Evolutionary conservation across 805 yeast genomes (phyloP).

Genomic region (Candida ovalis): DNA sequence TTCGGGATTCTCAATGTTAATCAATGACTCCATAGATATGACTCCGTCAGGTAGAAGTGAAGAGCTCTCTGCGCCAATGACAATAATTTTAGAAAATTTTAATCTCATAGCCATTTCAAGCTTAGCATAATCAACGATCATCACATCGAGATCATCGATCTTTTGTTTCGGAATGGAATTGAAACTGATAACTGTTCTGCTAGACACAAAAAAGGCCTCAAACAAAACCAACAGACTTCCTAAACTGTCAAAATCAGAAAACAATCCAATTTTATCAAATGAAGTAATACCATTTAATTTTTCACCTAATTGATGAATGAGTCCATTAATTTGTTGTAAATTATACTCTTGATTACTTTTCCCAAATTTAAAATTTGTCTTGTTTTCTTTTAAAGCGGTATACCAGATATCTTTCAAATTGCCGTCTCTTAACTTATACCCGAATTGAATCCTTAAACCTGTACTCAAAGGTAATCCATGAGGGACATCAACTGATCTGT

Average conservation of each 20-base stretch:
- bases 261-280: slow-evolving; percentile 21
- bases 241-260: slow-evolving; percentile 15
- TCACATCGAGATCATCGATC: slow-evolving; percentile 36
- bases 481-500: slow-evolving; percentile 72
- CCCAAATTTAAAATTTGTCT: slow-evolving; percentile 25
- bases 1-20: slow-evolving; percentile 9
- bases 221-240: slow-evolving; percentile 23
- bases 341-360: slow-evolving; percentile 21
- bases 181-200: slow-evolving; percentile 37
- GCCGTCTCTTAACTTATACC: slow-evolving; percentile 70
- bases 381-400: slow-evolving; percentile 31
- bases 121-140: slow-evolving; percentile 17
- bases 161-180: slow-evolving; percentile 40
- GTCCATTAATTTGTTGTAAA: slow-evolving; percentile 30
- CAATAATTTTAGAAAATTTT: slow-evolving; percentile 27
- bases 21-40: slow-evolving; percentile 22
- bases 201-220: slow-evolving; percentile 32
- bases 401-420: slow-evolving; percentile 73
- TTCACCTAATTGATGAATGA: slow-evolving; percentile 25
- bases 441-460: slow-evolving; percentile 63
- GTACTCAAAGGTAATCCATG: slow-evolving; percentile 64
- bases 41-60: slow-evolving; percentile 25
- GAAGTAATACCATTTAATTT: slow-evolving; percentile 26
- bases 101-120: slow-evolving; percentile 6
- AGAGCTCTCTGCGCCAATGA: slow-evolving; percentile 20